A percentile compares a stretch with the other conserved stretches of the same genome.
Conservation (phyloP, 2,329 filamentous ascomycete genomes). For the Lojkania enalia region DNA sequence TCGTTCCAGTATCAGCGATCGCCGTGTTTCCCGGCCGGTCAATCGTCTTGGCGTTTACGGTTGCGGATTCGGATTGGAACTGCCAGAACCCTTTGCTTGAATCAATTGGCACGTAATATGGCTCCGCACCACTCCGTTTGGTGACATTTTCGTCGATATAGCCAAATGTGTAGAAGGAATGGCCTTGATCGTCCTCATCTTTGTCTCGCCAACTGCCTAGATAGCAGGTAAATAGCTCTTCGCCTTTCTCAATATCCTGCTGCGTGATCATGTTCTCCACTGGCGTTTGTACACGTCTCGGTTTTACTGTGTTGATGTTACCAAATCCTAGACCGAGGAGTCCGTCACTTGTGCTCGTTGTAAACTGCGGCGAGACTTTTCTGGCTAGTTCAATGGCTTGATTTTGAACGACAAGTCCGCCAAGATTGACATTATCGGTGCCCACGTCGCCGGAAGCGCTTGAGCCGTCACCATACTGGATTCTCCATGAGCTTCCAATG, state of each 20-base stretch:
- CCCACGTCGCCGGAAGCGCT: conserved; percentile 67
- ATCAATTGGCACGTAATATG: conserved; percentile 65
- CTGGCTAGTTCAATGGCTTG: conserved; percentile 69
- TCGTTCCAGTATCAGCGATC: conserved; percentile 73
- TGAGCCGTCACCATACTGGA: conserved; percentile 70
- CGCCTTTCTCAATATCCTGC: conserved; percentile 55
- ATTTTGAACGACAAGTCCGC: conserved; percentile 62
- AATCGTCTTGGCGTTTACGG: conserved; percentile 60
- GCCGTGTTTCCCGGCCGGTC: conserved; percentile 61
- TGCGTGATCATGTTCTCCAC: conserved; percentile 70
- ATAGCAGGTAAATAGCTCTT: conserved; percentile 66
- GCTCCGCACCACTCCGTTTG: conserved; percentile 56
- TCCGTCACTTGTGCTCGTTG: conserved; percentile 61
- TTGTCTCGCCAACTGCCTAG: conserved; percentile 61
- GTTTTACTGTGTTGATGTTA: conserved; percentile 64
- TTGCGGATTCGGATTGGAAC: conserved; percentile 61
- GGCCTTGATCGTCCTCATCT: conserved; percentile 47
- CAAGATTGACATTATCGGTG: conserved; percentile 64
- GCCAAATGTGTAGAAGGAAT: conserved; percentile 73
- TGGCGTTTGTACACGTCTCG: conserved; percentile 61
- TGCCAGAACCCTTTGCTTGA: conserved; percentile 70
- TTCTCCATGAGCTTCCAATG: conserved; percentile 61
- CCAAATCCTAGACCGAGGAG: conserved; percentile 69
- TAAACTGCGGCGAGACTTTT: conserved; percentile 61
- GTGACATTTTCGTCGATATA: conserved; percentile 69